Evolutionary conservation across 495 filamentous ascomycete genomes (phyloP).

Genomic region (Aspergillus olivimuriae): DNA sequence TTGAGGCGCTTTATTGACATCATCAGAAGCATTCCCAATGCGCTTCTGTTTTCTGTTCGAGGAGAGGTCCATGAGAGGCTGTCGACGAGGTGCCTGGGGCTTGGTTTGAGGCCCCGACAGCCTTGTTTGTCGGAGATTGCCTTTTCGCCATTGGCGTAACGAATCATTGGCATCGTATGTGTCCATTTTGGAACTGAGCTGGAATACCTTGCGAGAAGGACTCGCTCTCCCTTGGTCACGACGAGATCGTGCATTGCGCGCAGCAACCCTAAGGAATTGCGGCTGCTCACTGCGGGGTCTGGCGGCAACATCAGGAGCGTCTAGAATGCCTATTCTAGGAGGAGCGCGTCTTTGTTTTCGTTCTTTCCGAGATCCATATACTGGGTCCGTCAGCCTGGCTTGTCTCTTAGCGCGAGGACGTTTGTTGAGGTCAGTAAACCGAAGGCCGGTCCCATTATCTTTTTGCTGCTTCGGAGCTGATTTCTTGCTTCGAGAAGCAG

Average conservation of each 20-base stretch:
- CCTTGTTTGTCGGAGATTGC: conserved; percentile 50
- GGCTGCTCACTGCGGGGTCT: conserved; percentile 40
- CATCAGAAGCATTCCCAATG: too few relatives aligned
- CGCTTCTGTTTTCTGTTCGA: conserved; percentile 14
- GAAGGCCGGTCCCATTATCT: conserved; percentile 33
- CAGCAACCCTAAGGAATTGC: conserved; percentile 72
- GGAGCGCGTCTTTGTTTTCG: conserved; percentile 22
- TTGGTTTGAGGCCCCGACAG: conserved; percentile 18
- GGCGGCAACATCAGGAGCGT: conserved; percentile 49
- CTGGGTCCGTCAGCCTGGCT: conserved; percentile 26
- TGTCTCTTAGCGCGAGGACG: conserved; percentile 25
- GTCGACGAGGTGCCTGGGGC: conserved; percentile 15
- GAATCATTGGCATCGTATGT: conserved; percentile 66
- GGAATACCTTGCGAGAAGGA: conserved; percentile 68
- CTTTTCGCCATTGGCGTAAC: conserved; percentile 70
- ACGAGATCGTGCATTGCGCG: conserved; percentile 57
- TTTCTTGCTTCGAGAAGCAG: too few relatives aligned
- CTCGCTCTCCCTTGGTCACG: conserved; percentile 62
- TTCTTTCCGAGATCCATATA: conserved; percentile 14
- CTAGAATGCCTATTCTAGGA: conserved; percentile 64
- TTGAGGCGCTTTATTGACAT: too few relatives aligned
- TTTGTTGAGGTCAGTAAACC: conserved; percentile 17
- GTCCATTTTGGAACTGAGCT: conserved; percentile 63
- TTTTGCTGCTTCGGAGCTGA: conserved; percentile 15
- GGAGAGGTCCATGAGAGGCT: conserved; percentile 16